Evolutionary conservation across 31 red algal genomes (phyloP).

Genomic region (Odonthalia washingtoniensis): DNA sequence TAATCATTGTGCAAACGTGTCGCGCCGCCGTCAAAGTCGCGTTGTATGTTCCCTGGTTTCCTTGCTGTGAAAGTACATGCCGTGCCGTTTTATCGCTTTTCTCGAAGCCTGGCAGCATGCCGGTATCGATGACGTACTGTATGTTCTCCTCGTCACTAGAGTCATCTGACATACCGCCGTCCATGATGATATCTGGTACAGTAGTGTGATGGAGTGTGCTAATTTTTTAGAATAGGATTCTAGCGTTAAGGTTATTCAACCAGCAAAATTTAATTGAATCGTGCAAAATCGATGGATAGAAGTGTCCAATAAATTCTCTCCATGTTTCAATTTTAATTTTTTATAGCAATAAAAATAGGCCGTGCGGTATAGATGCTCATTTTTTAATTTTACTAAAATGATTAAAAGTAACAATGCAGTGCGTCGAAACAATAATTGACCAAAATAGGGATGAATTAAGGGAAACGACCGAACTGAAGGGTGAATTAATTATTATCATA

Average conservation of each 20-base stretch:
- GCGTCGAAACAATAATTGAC: no score
- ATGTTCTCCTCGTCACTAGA: conserved; percentile 5
- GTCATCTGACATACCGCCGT: background rate
- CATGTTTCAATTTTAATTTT: no score
- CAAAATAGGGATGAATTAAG: no score
- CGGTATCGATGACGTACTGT: background rate
- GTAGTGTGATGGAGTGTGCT: background rate
- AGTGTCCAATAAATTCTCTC: no score
- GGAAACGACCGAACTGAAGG: no score
- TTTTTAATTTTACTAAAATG: no score
- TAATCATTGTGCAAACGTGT: no score
- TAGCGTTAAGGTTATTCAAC: background rate
- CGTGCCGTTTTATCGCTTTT: background rate
- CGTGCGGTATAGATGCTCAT: background rate
- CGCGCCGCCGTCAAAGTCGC: background rate
- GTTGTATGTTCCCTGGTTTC: background rate
- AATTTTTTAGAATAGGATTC: background rate
- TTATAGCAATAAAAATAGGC: background rate
- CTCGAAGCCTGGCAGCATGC: background rate
- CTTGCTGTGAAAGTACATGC: no score
- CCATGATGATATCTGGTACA: background rate
- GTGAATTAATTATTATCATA: no score
- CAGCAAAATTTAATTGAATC: no score
- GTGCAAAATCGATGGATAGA: no score
- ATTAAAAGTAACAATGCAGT: no score